Conservation (phyloP, 2,329 filamentous ascomycete species). For the Penicillium sp. region DNA sequence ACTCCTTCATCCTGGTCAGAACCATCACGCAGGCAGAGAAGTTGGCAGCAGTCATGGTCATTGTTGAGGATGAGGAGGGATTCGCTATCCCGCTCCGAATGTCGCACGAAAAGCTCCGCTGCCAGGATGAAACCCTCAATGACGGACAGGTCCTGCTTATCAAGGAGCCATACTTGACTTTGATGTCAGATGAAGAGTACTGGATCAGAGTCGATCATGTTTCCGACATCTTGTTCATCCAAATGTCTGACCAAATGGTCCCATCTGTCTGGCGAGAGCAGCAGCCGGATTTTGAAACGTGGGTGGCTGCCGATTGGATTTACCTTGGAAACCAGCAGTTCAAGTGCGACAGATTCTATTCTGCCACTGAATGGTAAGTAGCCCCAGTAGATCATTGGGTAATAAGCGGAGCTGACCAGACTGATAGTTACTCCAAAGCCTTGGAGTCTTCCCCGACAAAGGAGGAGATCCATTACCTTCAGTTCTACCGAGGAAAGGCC, state of each 20-base stretch:
- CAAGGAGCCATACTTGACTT: slow-evolving; percentile 56
- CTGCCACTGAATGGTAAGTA: neutral
- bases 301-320: neutral
- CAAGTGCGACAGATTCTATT: neutral
- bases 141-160: slow-evolving; percentile 43
- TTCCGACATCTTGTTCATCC: slow-evolving; percentile 49
- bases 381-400: neutral
- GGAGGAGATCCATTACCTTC: slow-evolving; percentile 37
- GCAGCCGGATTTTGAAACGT: neutral
- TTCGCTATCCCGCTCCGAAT: slow-evolving; percentile 27
- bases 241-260: slow-evolving; percentile 38
- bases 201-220: slow-evolving; percentile 55
- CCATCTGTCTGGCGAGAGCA: slow-evolving; percentile 38
- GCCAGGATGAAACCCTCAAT: neutral
- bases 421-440: slow-evolving; percentile 42
- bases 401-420: neutral
- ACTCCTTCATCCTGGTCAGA: slow-evolving; percentile 35
- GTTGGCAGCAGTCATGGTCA: slow-evolving; percentile 29
- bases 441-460: slow-evolving; percentile 34
- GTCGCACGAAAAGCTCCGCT: neutral
- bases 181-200: slow-evolving; percentile 40
- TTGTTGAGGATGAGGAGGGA: slow-evolving; percentile 44
- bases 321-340: neutral
- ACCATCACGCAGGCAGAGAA: slow-evolving; percentile 28
- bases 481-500: slow-evolving; percentile 38